phyloP scores from a whole-genome alignment of 176 grass and related monocot species.

The Hordeum vulgare region MorexV3_pseudomolecules_assembly NC_058521.1:390232052-390232551 shows the following conservation, averaged over 20 bases:
- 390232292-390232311: slow-evolving; percentile 10
- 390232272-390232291: slow-evolving; percentile 20
- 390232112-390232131: slow-evolving; percentile 2
- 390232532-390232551: background rate
- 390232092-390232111: background rate
- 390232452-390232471: background rate
- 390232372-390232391: slow-evolving; percentile 27
- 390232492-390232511: background rate
- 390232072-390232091: background rate
- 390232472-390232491: background rate
- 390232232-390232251: slow-evolving; percentile 23
- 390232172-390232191: background rate
- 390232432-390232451: background rate
- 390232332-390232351: slow-evolving; percentile 15
- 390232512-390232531: background rate
- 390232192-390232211: background rate
- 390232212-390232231: background rate
- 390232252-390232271: slow-evolving; percentile 23
- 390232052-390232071: background rate
- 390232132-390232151: background rate
- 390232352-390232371: background rate
- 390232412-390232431: slow-evolving; percentile 17
- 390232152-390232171: slow-evolving; percentile 7
- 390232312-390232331: slow-evolving; percentile 30
- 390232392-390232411: slow-evolving; percentile 84